Percentiles rank a stretch among this genome's conserved stretches.
Evolutionary conservation across 371 early-diverging fungal species (phyloP).

Genomic region (Apophysomyces trapeziformis): DNA sequence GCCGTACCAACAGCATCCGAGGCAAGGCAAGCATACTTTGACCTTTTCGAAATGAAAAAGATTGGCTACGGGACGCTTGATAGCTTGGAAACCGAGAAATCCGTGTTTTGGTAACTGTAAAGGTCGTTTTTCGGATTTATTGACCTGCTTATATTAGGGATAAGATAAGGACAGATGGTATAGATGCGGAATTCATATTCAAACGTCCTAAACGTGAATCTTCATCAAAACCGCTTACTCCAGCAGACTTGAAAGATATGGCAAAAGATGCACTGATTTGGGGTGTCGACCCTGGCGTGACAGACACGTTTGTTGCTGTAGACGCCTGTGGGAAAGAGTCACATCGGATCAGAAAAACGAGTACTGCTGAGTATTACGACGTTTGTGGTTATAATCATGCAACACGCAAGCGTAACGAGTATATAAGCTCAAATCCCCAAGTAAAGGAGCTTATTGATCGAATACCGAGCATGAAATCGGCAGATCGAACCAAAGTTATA

Average conservation of each 20-base stretch:
- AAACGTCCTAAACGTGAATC: constrained; percentile 3
- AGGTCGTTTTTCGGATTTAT: neutral
- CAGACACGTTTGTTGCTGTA: constrained; percentile 18
- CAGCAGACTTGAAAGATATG: neutral
- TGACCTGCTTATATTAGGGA: neutral
- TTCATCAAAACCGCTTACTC: neutral
- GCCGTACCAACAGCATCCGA: neutral
- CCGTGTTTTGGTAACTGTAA: constrained; percentile 1
- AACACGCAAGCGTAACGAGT: neutral
- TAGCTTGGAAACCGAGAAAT: constrained; percentile 11
- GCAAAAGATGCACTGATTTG: neutral
- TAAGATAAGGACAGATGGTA: neutral
- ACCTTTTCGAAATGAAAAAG: constrained; percentile 10
- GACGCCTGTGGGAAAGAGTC: constrained; percentile 6
- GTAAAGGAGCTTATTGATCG: constrained; percentile 9
- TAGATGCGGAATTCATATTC: constrained; percentile 8
- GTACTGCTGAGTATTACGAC: constrained; percentile 18
- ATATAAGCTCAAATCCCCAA: neutral
- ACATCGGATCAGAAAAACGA: constrained; percentile 8
- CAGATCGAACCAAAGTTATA: neutral
- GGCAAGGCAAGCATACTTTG: constrained; percentile 1
- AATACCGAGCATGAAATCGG: constrained; percentile 10
- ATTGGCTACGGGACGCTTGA: neutral
- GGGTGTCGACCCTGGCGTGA: constrained; percentile 23
- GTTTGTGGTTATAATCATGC: neutral